Evolutionary conservation across 257 asterid species (phyloP).

Genomic region (Leptodermis oblonga): DNA sequence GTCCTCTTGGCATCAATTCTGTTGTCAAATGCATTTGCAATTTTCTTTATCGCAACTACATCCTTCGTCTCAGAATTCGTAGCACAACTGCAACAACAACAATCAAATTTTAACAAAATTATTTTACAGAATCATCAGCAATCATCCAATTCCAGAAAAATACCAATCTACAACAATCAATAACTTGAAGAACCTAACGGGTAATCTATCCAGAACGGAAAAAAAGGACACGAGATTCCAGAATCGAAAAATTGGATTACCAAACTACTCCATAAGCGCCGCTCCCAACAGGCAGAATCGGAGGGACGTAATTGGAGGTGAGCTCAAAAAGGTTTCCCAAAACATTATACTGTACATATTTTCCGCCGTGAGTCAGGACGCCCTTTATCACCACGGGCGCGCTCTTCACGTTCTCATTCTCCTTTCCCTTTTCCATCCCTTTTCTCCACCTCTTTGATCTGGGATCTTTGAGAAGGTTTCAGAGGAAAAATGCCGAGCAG

Average conservation of each 20-base stretch:
- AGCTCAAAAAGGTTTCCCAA: constrained; percentile 69
- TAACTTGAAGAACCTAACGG: neutral
- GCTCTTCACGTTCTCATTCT: constrained; percentile 38
- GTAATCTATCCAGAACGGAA: neutral
- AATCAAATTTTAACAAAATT: neutral
- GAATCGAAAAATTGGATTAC: constrained; percentile 23
- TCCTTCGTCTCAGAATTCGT: constrained; percentile 65
- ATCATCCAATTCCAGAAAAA: neutral
- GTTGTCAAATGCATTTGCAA: constrained; percentile 82
- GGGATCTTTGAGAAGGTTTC: constrained; percentile 1
- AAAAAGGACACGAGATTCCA: neutral
- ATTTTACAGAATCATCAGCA: neutral
- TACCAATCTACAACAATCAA: neutral
- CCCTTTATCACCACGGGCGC: constrained; percentile 37
- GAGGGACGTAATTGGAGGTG: constrained; percentile 67
- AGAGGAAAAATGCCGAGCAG: neutral
- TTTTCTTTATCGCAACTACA: constrained; percentile 82
- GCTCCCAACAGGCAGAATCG: constrained; percentile 70
- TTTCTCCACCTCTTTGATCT: constrained; percentile 7
- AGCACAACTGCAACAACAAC: constrained; percentile 47
- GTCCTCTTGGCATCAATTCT: constrained; percentile 84
- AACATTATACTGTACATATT: constrained; percentile 59
- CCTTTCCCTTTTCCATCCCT: constrained; percentile 32
- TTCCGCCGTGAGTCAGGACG: constrained; percentile 57
- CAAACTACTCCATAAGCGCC: constrained; percentile 94